A percentile compares a stretch with the other conserved stretches of the same genome.
phyloP scores from a whole-genome alignment of 805 yeast genomes.

The Metschnikowia dekortorum region DNA sequence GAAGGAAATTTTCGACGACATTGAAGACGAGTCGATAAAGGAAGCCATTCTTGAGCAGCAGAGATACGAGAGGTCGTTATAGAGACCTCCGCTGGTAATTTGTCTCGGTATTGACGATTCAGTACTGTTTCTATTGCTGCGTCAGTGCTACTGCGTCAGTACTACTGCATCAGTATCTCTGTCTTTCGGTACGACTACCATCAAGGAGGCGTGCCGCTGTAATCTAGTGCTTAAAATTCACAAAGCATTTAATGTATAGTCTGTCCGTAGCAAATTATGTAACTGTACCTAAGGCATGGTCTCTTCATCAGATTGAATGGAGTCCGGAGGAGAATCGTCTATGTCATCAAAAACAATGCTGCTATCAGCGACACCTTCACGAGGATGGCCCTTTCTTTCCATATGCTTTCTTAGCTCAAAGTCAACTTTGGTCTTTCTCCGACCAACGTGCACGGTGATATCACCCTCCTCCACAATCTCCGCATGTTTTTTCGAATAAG shows the following conservation, averaged over 20 bases:
- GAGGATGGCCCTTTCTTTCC: conserved; percentile 29
- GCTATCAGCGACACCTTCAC: conserved; percentile 17
- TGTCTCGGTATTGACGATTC: neutral
- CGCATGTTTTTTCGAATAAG: conserved; percentile 42
- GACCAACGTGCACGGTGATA: conserved; percentile 43
- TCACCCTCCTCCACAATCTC: conserved; percentile 47
- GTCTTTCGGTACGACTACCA: neutral
- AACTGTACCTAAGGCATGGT: neutral
- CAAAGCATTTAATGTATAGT: neutral
- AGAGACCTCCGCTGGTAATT: neutral
- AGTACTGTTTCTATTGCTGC: no score
- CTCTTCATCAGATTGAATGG: conserved; percentile 10
- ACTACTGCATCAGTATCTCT: no score
- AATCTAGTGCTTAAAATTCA: conserved; percentile 1
- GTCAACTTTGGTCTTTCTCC: conserved; percentile 43
- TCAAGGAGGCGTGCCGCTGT: neutral
- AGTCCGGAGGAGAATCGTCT: conserved; percentile 15
- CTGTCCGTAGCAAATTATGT: neutral
- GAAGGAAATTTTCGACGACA: conserved; percentile 50
- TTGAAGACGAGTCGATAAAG: conserved; percentile 50
- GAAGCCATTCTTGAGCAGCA: conserved; percentile 63
- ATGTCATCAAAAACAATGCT: conserved; percentile 12
- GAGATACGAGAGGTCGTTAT: conserved; percentile 35
- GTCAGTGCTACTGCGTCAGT: no score
- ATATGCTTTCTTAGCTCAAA: conserved; percentile 43